Percentiles rank a stretch among this genome's conserved stretches.
phyloP scores from a whole-genome alignment of 2,329 filamentous ascomycete species.

The Penicillium sp. region DNA sequence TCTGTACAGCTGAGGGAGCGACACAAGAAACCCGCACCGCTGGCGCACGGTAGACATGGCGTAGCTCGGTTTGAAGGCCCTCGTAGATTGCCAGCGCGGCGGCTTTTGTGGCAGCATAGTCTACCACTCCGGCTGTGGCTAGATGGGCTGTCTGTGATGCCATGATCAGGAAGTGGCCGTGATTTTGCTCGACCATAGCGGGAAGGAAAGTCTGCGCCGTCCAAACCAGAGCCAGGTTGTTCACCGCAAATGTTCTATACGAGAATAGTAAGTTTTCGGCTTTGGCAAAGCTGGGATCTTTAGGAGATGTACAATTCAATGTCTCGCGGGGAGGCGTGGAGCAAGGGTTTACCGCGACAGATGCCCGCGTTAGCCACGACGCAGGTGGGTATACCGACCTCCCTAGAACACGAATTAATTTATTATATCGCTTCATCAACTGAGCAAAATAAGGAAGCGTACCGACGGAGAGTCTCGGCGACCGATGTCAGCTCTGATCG shows the following conservation, averaged over 20 bases:
- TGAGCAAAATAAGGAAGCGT: not conserved
- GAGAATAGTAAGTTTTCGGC: not conserved
- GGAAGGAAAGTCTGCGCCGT: conserved; percentile 9
- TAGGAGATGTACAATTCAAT: conserved; percentile 8
- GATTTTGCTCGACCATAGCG: conserved; percentile 4
- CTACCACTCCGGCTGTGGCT: conserved; percentile 8
- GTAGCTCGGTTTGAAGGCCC: conserved; percentile 11
- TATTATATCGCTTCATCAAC: not conserved
- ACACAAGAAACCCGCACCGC: conserved; percentile 10
- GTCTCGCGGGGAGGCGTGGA: conserved; percentile 6
- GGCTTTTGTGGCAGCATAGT: conserved; percentile 12
- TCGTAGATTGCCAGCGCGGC: conserved; percentile 10
- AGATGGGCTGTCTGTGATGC: conserved; percentile 11
- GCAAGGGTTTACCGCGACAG: conserved; percentile 10
- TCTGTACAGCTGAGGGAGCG: conserved; percentile 8
- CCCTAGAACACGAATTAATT: not conserved
- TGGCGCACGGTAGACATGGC: conserved; percentile 12
- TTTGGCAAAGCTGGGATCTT: not conserved
- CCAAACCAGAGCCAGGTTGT: not conserved
- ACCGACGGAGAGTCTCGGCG: conserved; percentile 6
- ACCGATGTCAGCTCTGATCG: conserved; percentile 3
- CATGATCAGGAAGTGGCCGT: conserved; percentile 15
- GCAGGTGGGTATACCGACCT: conserved; percentile 9
- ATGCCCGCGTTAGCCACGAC: conserved; percentile 10
- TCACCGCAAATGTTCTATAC: not conserved